phyloP scores from a whole-genome alignment of 345 rosid species.

The Rhodamnia argentea region DNA sequence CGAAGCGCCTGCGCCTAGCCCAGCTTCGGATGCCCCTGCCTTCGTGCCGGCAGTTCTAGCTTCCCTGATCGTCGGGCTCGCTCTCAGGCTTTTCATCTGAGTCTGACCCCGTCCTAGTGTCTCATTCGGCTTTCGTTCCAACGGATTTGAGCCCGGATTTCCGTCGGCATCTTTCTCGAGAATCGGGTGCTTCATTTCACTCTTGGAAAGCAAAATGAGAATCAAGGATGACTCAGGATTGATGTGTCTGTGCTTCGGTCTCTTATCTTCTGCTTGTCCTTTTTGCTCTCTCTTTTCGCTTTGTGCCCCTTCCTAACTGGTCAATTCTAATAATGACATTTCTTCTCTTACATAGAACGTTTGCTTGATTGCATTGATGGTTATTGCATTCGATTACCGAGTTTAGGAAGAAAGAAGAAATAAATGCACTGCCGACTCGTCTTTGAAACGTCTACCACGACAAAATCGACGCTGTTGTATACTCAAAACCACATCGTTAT shows the following conservation, averaged over 20 bases:
- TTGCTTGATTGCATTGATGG: not conserved
- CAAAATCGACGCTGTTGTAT: not conserved
- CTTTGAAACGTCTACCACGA: not conserved
- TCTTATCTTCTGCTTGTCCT: not conserved
- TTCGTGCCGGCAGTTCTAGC: slow-evolving; percentile 4
- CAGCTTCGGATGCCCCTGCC: not conserved
- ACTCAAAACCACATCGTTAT: not conserved
- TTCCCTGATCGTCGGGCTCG: not conserved
- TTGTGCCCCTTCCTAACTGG: not conserved
- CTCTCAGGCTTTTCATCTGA: not conserved
- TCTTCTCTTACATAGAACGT: not conserved
- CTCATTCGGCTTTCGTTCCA: not conserved
- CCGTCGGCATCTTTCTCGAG: not conserved
- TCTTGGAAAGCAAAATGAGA: not conserved
- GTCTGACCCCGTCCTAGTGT: not conserved
- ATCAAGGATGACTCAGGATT: not conserved
- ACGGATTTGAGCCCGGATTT: not conserved
- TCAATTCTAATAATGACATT: not conserved
- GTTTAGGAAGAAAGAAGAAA: not conserved
- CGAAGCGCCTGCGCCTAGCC: slow-evolving; percentile 5
- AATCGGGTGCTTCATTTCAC: not conserved
- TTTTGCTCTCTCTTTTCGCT: not conserved
- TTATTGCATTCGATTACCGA: not conserved
- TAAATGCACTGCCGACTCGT: not conserved
- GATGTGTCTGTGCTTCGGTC: not conserved